A percentile compares a stretch with the other conserved stretches of the same genome.
Conservation (phyloP, 2,329 filamentous ascomycete genomes). For the Epichloe sp. region DNA sequence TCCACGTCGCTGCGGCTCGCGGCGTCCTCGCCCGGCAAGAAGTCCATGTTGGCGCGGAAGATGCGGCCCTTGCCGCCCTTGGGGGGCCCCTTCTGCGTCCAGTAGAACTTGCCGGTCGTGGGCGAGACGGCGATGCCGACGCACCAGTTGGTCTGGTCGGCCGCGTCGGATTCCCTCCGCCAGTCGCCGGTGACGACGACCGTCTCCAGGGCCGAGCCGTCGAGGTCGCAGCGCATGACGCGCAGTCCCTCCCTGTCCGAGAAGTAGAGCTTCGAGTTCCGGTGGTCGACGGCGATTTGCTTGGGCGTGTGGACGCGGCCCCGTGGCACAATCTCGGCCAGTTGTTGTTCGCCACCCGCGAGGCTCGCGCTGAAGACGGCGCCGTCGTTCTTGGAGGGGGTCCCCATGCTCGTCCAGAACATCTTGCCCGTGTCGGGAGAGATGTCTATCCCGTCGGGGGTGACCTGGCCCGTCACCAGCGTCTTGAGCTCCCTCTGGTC, state of each 20-base stretch:
- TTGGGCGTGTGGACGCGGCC: slow-evolving; percentile 37
- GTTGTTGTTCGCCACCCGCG: slow-evolving; percentile 28
- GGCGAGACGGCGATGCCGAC: slow-evolving; percentile 40
- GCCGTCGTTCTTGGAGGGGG: slow-evolving; percentile 25
- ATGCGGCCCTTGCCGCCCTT: slow-evolving; percentile 40
- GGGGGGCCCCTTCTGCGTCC: slow-evolving; percentile 44
- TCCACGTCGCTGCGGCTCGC: slow-evolving; percentile 27
- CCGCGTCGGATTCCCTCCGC: slow-evolving; percentile 11
- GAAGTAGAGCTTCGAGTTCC: slow-evolving; percentile 24
- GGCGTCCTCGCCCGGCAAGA: slow-evolving; percentile 20
- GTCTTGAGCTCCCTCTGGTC: slow-evolving; percentile 4
- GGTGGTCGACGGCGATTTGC: slow-evolving; percentile 23
- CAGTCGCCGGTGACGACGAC: slow-evolving; percentile 24
- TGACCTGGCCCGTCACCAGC: slow-evolving; percentile 13
- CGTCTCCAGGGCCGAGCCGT: slow-evolving; percentile 25
- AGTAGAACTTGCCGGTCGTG: slow-evolving; percentile 35
- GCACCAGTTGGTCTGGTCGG: slow-evolving; percentile 32
- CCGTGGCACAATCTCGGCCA: slow-evolving; percentile 26
- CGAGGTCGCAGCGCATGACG: slow-evolving; percentile 24
- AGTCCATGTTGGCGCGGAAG: slow-evolving; percentile 32
- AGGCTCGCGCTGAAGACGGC: slow-evolving; percentile 30
- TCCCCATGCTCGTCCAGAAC: slow-evolving; percentile 39
- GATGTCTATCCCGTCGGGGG: slow-evolving; percentile 33
- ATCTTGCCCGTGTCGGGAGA: slow-evolving; percentile 20
- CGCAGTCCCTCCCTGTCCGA: slow-evolving; percentile 31